Conservation (phyloP, 768 basidiomycete genomes). For the Termitomyces sp. region DNA sequence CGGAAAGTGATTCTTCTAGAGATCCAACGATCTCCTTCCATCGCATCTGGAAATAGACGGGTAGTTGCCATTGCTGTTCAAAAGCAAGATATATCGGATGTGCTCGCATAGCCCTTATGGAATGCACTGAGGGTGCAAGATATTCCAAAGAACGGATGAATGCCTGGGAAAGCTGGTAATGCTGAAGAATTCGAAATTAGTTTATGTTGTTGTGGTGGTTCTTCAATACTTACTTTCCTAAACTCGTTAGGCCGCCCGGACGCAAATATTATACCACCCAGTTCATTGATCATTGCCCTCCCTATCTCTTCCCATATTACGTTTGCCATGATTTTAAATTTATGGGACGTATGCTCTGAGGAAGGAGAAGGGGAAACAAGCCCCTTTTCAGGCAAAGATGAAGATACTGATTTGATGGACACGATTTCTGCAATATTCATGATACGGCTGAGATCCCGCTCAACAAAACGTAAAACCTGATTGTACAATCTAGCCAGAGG, state of each 20-base stretch:
- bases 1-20: constrained; percentile 65
- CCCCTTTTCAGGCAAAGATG: constrained; percentile 15
- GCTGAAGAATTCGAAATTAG: constrained; percentile 37
- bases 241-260: constrained; percentile 90
- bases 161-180: constrained; percentile 78
- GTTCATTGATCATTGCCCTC: constrained; percentile 75
- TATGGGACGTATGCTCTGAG: constrained; percentile 9
- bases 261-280: constrained; percentile 84
- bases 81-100: constrained; percentile 73
- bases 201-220: no score
- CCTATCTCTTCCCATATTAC: constrained; percentile 89
- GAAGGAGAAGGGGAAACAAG: background rate
- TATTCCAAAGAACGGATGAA: constrained; percentile 83
- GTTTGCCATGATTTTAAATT: constrained; percentile 83
- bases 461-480: constrained; percentile 76
- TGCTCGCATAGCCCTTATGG: constrained; percentile 67
- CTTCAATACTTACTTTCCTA: constrained; percentile 56
- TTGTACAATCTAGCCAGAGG: constrained; percentile 78
- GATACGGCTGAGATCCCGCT: constrained; percentile 67
- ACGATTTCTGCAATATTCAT: constrained; percentile 77
- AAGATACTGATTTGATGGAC: constrained; percentile 42
- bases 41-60: constrained; percentile 93
- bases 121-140: constrained; percentile 70
- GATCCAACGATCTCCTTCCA: constrained; percentile 90
- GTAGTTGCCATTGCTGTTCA: constrained; percentile 89